Percentiles rank a stretch among this genome's conserved stretches.
These are phyloP conservation scores for Pseudogymnoascus sp. DNA, from an alignment of 2,329 filamentous ascomycete species.

Conservation along the genomic window DNA sequence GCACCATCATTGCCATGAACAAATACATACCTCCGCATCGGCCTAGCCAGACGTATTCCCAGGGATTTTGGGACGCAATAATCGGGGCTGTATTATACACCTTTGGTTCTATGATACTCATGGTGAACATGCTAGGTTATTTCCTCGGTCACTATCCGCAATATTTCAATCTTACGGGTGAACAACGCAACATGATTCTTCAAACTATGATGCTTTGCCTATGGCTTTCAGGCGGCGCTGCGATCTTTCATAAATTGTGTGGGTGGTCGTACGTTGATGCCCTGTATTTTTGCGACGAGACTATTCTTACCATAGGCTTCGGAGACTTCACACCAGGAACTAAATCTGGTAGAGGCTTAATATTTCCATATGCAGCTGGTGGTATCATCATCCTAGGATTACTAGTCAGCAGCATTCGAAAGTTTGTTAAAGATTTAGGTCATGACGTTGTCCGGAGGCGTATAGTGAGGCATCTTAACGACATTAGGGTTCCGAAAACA, in stretches of 20 bases:
- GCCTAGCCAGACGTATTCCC: conserved; percentile 49
- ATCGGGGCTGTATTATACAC: conserved; percentile 57
- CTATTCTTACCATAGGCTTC: conserved; percentile 57
- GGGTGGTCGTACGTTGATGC: conserved; percentile 70
- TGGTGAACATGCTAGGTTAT: conserved; percentile 64
- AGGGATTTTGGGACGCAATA: conserved; percentile 64
- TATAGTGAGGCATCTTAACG: not conserved
- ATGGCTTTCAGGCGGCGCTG: conserved; percentile 71
- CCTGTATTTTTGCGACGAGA: conserved; percentile 72
- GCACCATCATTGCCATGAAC: conserved; percentile 50
- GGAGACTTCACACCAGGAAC: conserved; percentile 47
- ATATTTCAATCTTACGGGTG: conserved; percentile 69
- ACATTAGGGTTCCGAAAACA: not conserved
- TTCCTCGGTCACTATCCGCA: conserved; percentile 65
- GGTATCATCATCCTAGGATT: conserved; percentile 81
- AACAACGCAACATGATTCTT: conserved; percentile 80
- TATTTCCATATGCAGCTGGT: conserved; percentile 77
- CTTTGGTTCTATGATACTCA: conserved; percentile 54
- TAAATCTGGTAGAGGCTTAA: conserved; percentile 56
- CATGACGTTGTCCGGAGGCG: not conserved
- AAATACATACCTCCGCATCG: conserved; percentile 41
- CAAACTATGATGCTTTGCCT: conserved; percentile 82
- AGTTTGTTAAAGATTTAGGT: conserved; percentile 37
- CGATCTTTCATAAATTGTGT: conserved; percentile 66
- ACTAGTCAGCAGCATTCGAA: conserved; percentile 55